phyloP scores from a whole-genome alignment of 257 asterid species.

The Salvia hispanica region DNA sequence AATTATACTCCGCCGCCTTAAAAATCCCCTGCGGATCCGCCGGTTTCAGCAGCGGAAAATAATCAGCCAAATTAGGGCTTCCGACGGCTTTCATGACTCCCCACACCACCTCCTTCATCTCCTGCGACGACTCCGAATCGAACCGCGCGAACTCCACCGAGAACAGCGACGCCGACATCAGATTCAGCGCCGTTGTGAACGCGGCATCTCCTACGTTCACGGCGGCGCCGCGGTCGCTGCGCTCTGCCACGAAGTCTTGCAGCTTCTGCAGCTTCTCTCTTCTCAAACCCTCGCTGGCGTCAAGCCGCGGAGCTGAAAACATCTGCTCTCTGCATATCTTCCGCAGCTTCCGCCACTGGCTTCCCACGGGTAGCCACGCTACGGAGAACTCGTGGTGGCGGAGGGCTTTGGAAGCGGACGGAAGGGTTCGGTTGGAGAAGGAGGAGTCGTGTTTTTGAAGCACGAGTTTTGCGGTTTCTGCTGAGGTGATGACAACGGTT shows the following conservation, averaged over 20 bases:
- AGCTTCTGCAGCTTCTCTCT: conserved; percentile 42
- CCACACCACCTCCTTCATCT: conserved; percentile 52
- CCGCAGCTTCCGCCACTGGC: conserved; percentile 43
- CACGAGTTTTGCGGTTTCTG: conserved; percentile 14
- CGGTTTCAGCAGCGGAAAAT: conserved; percentile 43
- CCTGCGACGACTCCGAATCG: conserved; percentile 48
- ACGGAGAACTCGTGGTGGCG: conserved; percentile 33
- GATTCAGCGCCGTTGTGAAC: conserved; percentile 51
- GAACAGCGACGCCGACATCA: conserved; percentile 54
- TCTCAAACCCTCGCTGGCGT: conserved; percentile 38
- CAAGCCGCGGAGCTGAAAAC: conserved; percentile 41
- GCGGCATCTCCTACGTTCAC: conserved; percentile 45
- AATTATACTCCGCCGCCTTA: conserved; percentile 26
- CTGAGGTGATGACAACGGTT: conserved; percentile 24
- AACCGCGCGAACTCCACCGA: conserved; percentile 55
- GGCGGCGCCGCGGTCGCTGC: conserved; percentile 40
- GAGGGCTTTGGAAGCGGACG: not conserved
- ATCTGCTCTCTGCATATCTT: conserved; percentile 44
- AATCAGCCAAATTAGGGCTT: conserved; percentile 51
- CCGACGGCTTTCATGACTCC: conserved; percentile 43
- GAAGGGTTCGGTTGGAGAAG: conserved; percentile 26
- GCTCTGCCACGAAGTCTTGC: conserved; percentile 33
- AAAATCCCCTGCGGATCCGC: conserved; percentile 54
- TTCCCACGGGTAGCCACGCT: conserved; percentile 36
- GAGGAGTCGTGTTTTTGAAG: conserved; percentile 2